Conservation (phyloP, 345 rosid genomes). For the Erysimum cheiranthoides region DNA sequence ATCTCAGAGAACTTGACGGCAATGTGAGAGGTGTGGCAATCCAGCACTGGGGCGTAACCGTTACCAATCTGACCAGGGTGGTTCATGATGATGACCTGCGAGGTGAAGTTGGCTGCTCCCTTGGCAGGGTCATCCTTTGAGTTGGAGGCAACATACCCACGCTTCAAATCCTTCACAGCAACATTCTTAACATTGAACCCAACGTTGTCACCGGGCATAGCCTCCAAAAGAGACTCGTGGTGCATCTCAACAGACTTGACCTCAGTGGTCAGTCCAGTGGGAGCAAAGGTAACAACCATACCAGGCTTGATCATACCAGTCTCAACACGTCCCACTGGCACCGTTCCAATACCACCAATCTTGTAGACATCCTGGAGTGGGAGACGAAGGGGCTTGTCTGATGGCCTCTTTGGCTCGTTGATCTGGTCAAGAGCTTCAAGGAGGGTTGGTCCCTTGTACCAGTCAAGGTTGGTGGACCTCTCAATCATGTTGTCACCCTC, state of each 20-base stretch:
- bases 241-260: conserved; percentile 96
- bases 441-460: conserved; percentile 64
- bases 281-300: conserved; percentile 79
- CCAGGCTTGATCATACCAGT: conserved; percentile 68
- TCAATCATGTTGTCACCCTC: conserved; percentile 71
- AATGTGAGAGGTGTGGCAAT: conserved; percentile 87
- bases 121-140: conserved; percentile 89
- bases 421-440: conserved; percentile 59
- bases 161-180: conserved; percentile 85
- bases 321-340: conserved; percentile 78
- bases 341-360: conserved; percentile 73
- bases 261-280: conserved; percentile 80
- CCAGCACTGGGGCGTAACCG: conserved; percentile 84
- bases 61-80: conserved; percentile 95
- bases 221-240: conserved; percentile 81
- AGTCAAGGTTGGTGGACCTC: conserved; percentile 58
- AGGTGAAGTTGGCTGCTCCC: conserved; percentile 79
- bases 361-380: conserved; percentile 73
- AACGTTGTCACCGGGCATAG: conserved; percentile 81
- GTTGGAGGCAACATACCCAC: conserved; percentile 84
- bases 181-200: conserved; percentile 90
- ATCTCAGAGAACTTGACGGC: conserved; percentile 81
- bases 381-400: conserved; percentile 92
- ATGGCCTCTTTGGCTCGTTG: conserved; percentile 78
- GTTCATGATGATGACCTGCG: conserved; percentile 93